These are phyloP conservation scores for Cudoniella acicularis DNA, from an alignment of 495 filamentous ascomycete genomes.

Conservation along the genomic window DNA sequence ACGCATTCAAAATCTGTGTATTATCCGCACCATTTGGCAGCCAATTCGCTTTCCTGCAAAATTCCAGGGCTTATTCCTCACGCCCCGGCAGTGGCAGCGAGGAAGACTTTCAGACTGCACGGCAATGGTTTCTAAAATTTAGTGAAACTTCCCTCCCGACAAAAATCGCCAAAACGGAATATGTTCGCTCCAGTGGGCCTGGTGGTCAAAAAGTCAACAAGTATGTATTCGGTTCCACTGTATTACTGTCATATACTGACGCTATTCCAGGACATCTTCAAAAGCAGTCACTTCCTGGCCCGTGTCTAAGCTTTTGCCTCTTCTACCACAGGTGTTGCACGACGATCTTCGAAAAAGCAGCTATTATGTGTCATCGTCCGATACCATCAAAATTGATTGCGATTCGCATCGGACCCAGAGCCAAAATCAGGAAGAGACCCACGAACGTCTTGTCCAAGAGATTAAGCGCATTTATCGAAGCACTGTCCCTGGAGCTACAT, in stretches of 20 bases:
- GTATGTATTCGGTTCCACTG: slow-evolving; percentile 45
- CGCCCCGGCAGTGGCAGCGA: slow-evolving; percentile 32
- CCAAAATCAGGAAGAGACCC: slow-evolving; percentile 63
- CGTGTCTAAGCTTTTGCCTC: slow-evolving; percentile 50
- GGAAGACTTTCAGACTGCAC: slow-evolving; percentile 63
- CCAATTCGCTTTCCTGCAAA: slow-evolving; percentile 2
- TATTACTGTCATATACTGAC: slow-evolving; percentile 12
- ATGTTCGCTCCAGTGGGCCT: slow-evolving; percentile 84
- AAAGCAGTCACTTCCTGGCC: slow-evolving; percentile 77
- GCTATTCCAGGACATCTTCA: slow-evolving; percentile 68
- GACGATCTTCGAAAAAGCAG: slow-evolving; percentile 57
- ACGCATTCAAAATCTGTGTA: slow-evolving; percentile 4
- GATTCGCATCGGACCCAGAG: slow-evolving; percentile 66
- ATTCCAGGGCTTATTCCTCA: slow-evolving; percentile 14
- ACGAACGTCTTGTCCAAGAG: slow-evolving; percentile 55
- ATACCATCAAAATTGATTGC: slow-evolving; percentile 59
- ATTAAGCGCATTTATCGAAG: slow-evolving; percentile 49
- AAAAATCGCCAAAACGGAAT: slow-evolving; percentile 61
- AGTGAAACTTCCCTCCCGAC: slow-evolving; percentile 55
- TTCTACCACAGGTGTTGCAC: slow-evolving; percentile 69
- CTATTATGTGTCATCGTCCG: slow-evolving; percentile 62
- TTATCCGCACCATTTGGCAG: neutral
- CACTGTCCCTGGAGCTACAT: slow-evolving; percentile 62
- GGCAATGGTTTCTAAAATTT: slow-evolving; percentile 72
- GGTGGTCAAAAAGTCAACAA: slow-evolving; percentile 98